Conservation (phyloP, 352 stramenopile species). For the Plasmopara halstedii region DNA sequence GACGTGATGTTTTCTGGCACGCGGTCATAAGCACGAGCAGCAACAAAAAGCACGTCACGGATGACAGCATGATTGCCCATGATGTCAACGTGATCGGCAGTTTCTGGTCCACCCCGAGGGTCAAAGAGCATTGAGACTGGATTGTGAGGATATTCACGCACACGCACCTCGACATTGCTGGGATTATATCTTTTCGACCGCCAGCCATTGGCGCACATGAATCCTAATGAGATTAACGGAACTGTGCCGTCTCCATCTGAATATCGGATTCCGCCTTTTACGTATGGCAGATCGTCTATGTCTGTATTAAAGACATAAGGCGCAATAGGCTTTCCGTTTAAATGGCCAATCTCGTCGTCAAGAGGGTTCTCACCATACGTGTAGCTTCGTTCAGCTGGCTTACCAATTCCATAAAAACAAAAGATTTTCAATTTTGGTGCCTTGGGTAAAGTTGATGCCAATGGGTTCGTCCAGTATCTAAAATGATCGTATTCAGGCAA, state of each 20-base stretch:
- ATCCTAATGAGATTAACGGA: constrained; percentile 89
- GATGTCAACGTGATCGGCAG: constrained; percentile 93
- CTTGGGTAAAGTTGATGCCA: constrained; percentile 76
- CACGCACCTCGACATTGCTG: constrained; percentile 71
- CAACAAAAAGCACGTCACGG: constrained; percentile 57
- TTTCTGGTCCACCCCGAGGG: constrained; percentile 56
- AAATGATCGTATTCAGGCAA: constrained; percentile 41
- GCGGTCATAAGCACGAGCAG: constrained; percentile 53
- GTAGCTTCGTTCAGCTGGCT: constrained; percentile 84
- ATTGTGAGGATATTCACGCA: constrained; percentile 70
- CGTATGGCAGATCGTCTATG: constrained; percentile 51
- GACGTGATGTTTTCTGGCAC: constrained; percentile 67
- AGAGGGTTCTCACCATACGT: constrained; percentile 49
- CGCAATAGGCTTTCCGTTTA: constrained; percentile 39
- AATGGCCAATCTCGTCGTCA: constrained; percentile 24
- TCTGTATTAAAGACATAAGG: constrained; percentile 61
- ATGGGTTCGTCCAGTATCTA: constrained; percentile 85
- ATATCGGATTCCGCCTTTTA: constrained; percentile 79
- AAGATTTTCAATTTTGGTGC: constrained; percentile 92
- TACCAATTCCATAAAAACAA: constrained; percentile 91
- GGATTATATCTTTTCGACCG: constrained; percentile 82
- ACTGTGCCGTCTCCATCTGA: constrained; percentile 91
- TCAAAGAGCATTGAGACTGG: constrained; percentile 73
- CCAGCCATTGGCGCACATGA: constrained; percentile 90
- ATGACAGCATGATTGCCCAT: constrained; percentile 92